Evolutionary conservation across 495 filamentous ascomycete species (phyloP), one percentile per base, ranked within the genome.

Genomic region (Lasiosphaeris hirsuta): DNA sequence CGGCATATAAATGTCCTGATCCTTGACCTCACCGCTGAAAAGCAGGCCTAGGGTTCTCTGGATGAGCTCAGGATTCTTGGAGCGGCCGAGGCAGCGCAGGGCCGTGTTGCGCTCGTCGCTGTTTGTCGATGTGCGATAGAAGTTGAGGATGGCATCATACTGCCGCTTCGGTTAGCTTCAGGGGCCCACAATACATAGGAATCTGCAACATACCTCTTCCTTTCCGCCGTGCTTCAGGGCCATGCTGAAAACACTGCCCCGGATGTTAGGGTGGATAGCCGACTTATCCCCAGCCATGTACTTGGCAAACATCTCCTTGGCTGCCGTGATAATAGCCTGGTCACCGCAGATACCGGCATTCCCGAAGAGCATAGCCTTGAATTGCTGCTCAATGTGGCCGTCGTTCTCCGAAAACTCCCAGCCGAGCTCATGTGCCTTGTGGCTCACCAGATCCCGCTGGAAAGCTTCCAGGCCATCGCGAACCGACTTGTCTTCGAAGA

Each of bases 41-140:
- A 92, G 84, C 36, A 96, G 76, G 8, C 72, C 78, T 14, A 98
- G 81, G 2, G 92, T 93, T 54, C 85, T 84, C 69, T 90, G 71
- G 72, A 97, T 93, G 45, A 97, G 84, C 49, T 85, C 81, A 11
- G 89, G 84, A 43, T 86, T 77, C 60, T 88, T 86, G 34, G 90
- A 84, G 50, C 90, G 83, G 46, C 94, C 92, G 8, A 98, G 80
- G 58, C 84, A 84, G 60, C 94, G 89, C 36, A 98, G 83, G 0
- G 93, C 92, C n/a, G 91, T 94, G 66, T 95, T 96, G 72, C 92
- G 90, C 79, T 97, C 93, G 67, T 97, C 93, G 47, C 86, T 88
- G 69, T 89, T 96, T 48, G 79, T 83, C n/a, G 90, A 91, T n/a
- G 81, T 83, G 58, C 83, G 86, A 79, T 90, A 96, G 56, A 89